Percentiles rank a stretch among this genome's conserved stretches.
Evolutionary conservation across 768 basidiomycete species (phyloP).

Genomic region (Serpula lacrymans): DNA sequence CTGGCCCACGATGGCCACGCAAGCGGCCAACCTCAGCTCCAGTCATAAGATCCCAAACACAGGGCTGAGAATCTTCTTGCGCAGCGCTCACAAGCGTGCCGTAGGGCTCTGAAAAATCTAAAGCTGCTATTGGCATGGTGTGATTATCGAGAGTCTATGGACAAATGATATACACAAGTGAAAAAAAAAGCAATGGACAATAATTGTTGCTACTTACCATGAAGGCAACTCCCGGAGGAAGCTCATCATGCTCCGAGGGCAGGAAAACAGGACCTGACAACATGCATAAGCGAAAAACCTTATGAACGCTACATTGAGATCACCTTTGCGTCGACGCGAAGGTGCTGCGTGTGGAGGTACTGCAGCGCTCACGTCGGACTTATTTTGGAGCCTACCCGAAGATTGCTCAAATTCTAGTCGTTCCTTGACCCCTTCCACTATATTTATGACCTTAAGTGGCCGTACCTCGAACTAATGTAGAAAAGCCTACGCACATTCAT

Average conservation of each 20-base stretch:
- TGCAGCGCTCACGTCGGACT: slow-evolving; percentile 5
- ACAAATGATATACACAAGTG: background rate
- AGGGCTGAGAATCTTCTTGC: slow-evolving; percentile 80
- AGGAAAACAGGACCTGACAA: slow-evolving; percentile 84
- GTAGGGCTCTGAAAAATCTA: slow-evolving; percentile 97
- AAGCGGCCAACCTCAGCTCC: slow-evolving; percentile 86
- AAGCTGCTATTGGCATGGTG: slow-evolving; percentile 73
- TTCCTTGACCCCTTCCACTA: slow-evolving; percentile 90
- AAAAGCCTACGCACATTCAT: slow-evolving; percentile 68
- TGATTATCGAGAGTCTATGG: slow-evolving; percentile 78
- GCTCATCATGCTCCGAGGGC: slow-evolving; percentile 94
- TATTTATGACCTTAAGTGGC: slow-evolving; percentile 5
- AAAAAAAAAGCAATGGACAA: background rate
- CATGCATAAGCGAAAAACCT: slow-evolving; percentile 9
- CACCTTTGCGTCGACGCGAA: slow-evolving; percentile 32
- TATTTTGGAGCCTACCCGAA: slow-evolving; percentile 24
- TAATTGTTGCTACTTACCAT: slow-evolving; percentile 59
- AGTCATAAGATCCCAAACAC: slow-evolving; percentile 91
- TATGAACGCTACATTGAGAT: background rate
- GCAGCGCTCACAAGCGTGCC: slow-evolving; percentile 89
- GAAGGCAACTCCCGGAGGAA: slow-evolving; percentile 93
- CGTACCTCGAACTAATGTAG: background rate
- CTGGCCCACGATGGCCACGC: slow-evolving; percentile 73
- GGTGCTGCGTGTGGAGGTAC: slow-evolving; percentile 18
- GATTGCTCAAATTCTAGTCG: slow-evolving; percentile 70